A percentile compares a stretch with the other conserved stretches of the same genome.
Evolutionary conservation across 495 filamentous ascomycete genomes (phyloP).

Genomic region (Evansstolkia leycettana): DNA sequence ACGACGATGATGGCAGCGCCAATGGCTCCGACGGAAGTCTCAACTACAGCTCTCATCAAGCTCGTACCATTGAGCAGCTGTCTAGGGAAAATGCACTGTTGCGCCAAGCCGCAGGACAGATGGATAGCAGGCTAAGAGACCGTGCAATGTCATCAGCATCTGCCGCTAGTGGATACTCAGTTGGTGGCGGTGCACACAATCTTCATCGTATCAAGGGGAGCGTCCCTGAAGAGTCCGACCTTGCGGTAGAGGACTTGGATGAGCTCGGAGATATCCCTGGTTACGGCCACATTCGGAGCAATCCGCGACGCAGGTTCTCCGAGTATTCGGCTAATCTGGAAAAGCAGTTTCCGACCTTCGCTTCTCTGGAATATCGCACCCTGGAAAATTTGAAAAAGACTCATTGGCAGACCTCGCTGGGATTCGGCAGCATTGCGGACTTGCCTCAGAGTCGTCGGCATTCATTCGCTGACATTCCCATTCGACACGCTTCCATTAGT

Average conservation of each 20-base stretch:
- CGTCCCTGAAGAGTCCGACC: slow-evolving; percentile 59
- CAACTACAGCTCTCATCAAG: slow-evolving; percentile 43
- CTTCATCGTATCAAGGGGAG: slow-evolving; percentile 49
- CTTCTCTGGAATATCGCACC: slow-evolving; percentile 55
- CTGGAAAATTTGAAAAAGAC: slow-evolving; percentile 69
- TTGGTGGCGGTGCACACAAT: slow-evolving; percentile 40
- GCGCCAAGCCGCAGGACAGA: slow-evolving; percentile 47
- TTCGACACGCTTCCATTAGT: slow-evolving; percentile 56
- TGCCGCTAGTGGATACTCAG: slow-evolving; percentile 24
- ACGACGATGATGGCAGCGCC: slow-evolving; percentile 53
- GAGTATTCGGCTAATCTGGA: slow-evolving; percentile 49
- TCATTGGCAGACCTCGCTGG: slow-evolving; percentile 80
- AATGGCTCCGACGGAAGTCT: slow-evolving; percentile 50
- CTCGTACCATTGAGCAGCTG: slow-evolving; percentile 62
- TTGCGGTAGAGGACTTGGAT: slow-evolving; percentile 57
- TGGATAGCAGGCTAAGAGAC: slow-evolving; percentile 51
- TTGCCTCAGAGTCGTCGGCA: slow-evolving; percentile 81
- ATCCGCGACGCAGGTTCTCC: slow-evolving; percentile 42
- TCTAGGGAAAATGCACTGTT: slow-evolving; percentile 60
- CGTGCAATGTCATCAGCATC: slow-evolving; percentile 43
- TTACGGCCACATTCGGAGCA: slow-evolving; percentile 27
- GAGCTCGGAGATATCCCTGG: slow-evolving; percentile 47
- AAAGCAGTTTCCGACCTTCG: slow-evolving; percentile 40
- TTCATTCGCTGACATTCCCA: slow-evolving; percentile 85
- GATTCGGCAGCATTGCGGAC: slow-evolving; percentile 59